A percentile compares a stretch with the other conserved stretches of the same genome.
These are phyloP conservation scores for Penicillium sp. DNA, from an alignment of 2,329 filamentous ascomycete species.

Conservation along the genomic window DNA sequence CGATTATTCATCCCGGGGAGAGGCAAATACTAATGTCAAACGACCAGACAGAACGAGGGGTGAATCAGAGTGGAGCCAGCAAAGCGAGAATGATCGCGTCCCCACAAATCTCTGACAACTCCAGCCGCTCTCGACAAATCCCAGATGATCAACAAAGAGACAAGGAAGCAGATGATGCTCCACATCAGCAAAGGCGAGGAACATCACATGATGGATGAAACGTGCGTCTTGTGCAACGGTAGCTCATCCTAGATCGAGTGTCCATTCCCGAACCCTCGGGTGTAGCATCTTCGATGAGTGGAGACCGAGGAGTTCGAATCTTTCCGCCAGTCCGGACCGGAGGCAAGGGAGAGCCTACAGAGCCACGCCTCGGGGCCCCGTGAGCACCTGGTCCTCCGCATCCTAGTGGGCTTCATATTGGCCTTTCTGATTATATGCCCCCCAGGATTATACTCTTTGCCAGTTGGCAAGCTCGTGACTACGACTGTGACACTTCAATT, in stretches of 20 bases:
- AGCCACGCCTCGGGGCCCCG: neutral
- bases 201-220: constrained; percentile 32
- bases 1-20: neutral
- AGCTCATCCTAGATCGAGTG: constrained; percentile 11
- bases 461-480: constrained; percentile 26
- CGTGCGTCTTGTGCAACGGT: constrained; percentile 24
- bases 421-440: constrained; percentile 3
- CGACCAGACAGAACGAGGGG: neutral
- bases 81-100: neutral
- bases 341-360: neutral
- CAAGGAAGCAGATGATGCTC: constrained; percentile 13
- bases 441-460: constrained; percentile 2
- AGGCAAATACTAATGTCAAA: neutral
- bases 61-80: neutral
- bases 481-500: constrained; percentile 20
- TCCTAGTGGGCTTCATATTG: neutral
- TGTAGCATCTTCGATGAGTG: neutral
- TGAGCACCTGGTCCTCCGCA: neutral
- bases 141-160: constrained; percentile 13
- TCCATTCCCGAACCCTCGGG: constrained; percentile 13
- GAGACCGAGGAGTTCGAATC: neutral
- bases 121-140: neutral
- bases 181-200: constrained; percentile 5
- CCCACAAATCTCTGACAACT: constrained; percentile 2
- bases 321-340: constrained; percentile 11